phyloP scores from a whole-genome alignment of 306 rosid species.

The Rosa chinensis region DNA sequence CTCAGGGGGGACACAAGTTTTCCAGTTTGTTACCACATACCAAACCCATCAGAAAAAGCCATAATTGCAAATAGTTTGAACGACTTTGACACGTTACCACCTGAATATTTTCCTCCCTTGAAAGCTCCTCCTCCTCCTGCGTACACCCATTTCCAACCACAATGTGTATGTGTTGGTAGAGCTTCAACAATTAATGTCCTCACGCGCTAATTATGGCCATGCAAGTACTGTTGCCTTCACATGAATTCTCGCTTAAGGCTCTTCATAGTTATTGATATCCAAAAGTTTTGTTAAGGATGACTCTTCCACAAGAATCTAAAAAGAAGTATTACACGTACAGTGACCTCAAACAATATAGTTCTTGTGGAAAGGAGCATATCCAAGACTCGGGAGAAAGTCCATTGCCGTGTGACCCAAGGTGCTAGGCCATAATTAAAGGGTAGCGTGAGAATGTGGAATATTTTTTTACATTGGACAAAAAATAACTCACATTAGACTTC shows the following conservation, averaged over 20 bases:
- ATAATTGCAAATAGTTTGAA: constrained; percentile 3
- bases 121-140: constrained; percentile 30
- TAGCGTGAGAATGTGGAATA: neutral
- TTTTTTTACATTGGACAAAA: no score
- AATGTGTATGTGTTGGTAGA: neutral
- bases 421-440: no score
- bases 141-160: neutral
- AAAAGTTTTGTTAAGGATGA: neutral
- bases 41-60: constrained; percentile 23
- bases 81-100: constrained; percentile 35
- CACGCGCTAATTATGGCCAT: constrained; percentile 22
- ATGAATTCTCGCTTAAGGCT: neutral
- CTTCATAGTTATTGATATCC: neutral
- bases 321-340: neutral
- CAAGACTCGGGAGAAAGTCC: no score
- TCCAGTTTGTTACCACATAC: constrained; percentile 9
- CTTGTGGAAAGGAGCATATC: no score
- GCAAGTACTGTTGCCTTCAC: neutral
- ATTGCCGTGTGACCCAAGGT: neutral
- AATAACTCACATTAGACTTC: no score
- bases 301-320: neutral
- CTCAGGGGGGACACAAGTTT: neutral
- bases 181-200: neutral
- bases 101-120: constrained; percentile 37
- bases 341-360: neutral